Percentiles rank a stretch among this genome's conserved stretches.
Conservation (phyloP, 2,329 filamentous ascomycete species). For the Cytospora schulzeri region DNA sequence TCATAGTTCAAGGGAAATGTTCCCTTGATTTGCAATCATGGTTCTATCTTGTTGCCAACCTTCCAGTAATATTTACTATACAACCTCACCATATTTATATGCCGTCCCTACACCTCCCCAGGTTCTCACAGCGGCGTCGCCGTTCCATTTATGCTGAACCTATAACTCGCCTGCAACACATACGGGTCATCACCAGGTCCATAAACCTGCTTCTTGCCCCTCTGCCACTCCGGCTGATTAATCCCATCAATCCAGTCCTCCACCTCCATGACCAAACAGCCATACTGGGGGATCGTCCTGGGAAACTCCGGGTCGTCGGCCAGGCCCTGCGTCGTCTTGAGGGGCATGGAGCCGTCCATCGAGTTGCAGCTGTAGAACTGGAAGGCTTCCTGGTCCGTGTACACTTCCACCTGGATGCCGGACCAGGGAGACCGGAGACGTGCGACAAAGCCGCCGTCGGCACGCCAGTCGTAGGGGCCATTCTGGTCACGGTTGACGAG, state of each 20-base stretch:
- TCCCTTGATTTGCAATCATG: too few species aligned
- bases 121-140: neutral
- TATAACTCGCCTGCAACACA: slow-evolving; percentile 63
- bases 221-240: slow-evolving; percentile 86
- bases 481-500: slow-evolving; percentile 63
- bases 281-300: slow-evolving; percentile 71
- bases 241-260: slow-evolving; percentile 94
- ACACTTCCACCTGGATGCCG: slow-evolving; percentile 81
- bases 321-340: slow-evolving; percentile 73
- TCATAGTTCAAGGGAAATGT: too few species aligned
- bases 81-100: neutral
- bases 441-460: slow-evolving; percentile 58
- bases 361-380: slow-evolving; percentile 85
- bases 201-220: slow-evolving; percentile 62
- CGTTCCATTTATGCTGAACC: slow-evolving; percentile 54
- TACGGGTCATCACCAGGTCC: slow-evolving; percentile 62
- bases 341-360: slow-evolving; percentile 69
- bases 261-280: slow-evolving; percentile 87
- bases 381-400: slow-evolving; percentile 81
- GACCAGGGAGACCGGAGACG: slow-evolving; percentile 73
- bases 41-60: neutral
- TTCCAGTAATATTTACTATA: neutral
- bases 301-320: slow-evolving; percentile 55
- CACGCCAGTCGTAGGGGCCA: slow-evolving; percentile 65
- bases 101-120: neutral